phyloP scores from a whole-genome alignment of 2,329 filamentous ascomycete species.

The Cladosporium sp. region DNA sequence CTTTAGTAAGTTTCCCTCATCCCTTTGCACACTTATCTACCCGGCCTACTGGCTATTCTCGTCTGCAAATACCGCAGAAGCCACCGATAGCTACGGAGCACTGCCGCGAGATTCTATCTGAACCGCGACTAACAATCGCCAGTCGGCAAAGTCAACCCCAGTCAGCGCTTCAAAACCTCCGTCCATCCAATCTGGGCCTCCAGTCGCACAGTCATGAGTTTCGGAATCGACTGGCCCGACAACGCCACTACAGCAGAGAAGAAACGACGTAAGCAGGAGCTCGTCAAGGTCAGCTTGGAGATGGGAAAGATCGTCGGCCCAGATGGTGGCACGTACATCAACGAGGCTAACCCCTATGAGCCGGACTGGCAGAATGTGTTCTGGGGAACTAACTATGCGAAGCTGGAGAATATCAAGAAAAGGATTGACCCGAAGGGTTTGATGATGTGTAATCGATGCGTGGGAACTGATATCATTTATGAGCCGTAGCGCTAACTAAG shows the following conservation, averaged over 20 bases:
- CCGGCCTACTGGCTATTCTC: no score
- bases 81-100: no score
- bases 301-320: not conserved
- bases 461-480: not conserved
- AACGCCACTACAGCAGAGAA: not conserved
- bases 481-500: not conserved
- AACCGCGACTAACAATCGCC: not conserved
- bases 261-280: not conserved
- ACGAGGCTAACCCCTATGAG: slow-evolving; percentile 2
- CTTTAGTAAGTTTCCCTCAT: not conserved
- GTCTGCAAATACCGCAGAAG: no score
- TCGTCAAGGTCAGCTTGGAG: not conserved
- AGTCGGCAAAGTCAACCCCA: slow-evolving; percentile 4
- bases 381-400: not conserved
- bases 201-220: not conserved
- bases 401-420: not conserved
- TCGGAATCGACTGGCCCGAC: slow-evolving; percentile 1
- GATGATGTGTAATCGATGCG: not conserved
- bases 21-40: no score
- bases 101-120: no score
- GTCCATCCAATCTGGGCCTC: slow-evolving; percentile 1
- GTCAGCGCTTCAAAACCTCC: not conserved
- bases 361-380: not conserved
- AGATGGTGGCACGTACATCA: not conserved
- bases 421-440: not conserved